Evolutionary conservation across 352 stramenopile genomes (phyloP).

Genomic region (Pythium rishiriense): DNA sequence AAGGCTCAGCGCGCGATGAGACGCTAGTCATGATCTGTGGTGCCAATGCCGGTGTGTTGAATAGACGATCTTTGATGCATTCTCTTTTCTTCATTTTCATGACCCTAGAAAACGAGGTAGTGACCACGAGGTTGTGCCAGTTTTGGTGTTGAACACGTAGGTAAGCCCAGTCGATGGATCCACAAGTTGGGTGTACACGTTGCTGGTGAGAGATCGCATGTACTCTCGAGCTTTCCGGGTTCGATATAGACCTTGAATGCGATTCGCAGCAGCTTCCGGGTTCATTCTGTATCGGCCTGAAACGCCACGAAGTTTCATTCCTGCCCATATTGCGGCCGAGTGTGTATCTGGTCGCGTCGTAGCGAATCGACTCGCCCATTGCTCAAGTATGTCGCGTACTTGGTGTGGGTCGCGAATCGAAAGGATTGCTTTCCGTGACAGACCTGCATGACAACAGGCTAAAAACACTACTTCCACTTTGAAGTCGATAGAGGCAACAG

Average conservation of each 20-base stretch:
- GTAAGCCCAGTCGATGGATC: constrained; percentile 44
- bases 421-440: constrained; percentile 8
- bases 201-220: constrained; percentile 35
- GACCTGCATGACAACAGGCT: neutral
- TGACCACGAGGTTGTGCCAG: constrained; percentile 53
- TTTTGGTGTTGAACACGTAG: constrained; percentile 65
- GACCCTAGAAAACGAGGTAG: constrained; percentile 39
- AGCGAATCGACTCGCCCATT: constrained; percentile 1
- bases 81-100: too few relatives aligned
- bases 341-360: neutral
- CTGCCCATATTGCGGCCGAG: constrained; percentile 29
- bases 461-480: too few relatives aligned
- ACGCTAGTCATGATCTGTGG: constrained; percentile 15
- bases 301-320: constrained; percentile 30
- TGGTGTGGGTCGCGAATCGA: constrained; percentile 2
- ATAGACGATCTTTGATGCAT: too few relatives aligned
- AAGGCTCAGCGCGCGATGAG: constrained; percentile 41
- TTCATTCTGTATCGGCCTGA: constrained; percentile 25
- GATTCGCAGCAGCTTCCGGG: constrained; percentile 34
- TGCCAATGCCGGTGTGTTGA: too few relatives aligned
- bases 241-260: constrained; percentile 63
- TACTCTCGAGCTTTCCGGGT: constrained; percentile 46
- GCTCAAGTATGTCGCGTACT: constrained; percentile 1
- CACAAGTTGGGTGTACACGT: constrained; percentile 42
- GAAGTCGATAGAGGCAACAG: too few relatives aligned